Conservation (phyloP, 768 basidiomycete genomes). For the Boletus bicolor region DNA sequence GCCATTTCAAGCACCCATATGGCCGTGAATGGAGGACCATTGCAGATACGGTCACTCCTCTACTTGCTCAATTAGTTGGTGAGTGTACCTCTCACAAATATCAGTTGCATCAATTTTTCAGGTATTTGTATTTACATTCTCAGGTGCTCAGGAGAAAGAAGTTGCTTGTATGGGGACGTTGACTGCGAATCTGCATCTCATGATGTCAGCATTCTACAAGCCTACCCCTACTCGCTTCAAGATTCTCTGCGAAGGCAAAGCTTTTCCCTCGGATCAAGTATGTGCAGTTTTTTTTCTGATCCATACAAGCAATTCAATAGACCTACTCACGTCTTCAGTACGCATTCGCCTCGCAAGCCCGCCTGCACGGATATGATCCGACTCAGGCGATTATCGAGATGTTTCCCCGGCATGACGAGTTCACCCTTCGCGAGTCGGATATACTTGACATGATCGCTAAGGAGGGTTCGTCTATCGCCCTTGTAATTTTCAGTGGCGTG, state of each 20-base stretch:
- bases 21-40: constrained; percentile 80
- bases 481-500: constrained; percentile 90
- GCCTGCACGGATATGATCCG: constrained; percentile 74
- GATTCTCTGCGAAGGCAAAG: constrained; percentile 90
- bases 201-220: constrained; percentile 93
- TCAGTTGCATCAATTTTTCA: constrained; percentile 2
- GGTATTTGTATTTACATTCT: constrained; percentile 22
- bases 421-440: constrained; percentile 82
- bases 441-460: constrained; percentile 72
- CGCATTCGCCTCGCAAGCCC: constrained; percentile 91
- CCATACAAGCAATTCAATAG: constrained; percentile 12
- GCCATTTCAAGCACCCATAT: constrained; percentile 89
- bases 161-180: constrained; percentile 94
- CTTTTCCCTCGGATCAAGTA: constrained; percentile 97
- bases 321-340: constrained; percentile 53
- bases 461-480: constrained; percentile 75
- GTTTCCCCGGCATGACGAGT: constrained; percentile 79
- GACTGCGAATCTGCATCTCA: constrained; percentile 92
- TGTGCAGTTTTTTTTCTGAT: constrained; percentile 23
- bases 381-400: constrained; percentile 73
- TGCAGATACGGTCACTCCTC: constrained; percentile 65
- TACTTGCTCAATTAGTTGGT: constrained; percentile 84
- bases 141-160: constrained; percentile 85
- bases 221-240: constrained; percentile 84
- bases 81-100: constrained; percentile 28